Percentiles rank a stretch among this genome's conserved stretches.
These are phyloP conservation scores for Musa troglodytarum DNA, from an alignment of 176 grass and related monocot species.

Conservation along the genomic window DNA sequence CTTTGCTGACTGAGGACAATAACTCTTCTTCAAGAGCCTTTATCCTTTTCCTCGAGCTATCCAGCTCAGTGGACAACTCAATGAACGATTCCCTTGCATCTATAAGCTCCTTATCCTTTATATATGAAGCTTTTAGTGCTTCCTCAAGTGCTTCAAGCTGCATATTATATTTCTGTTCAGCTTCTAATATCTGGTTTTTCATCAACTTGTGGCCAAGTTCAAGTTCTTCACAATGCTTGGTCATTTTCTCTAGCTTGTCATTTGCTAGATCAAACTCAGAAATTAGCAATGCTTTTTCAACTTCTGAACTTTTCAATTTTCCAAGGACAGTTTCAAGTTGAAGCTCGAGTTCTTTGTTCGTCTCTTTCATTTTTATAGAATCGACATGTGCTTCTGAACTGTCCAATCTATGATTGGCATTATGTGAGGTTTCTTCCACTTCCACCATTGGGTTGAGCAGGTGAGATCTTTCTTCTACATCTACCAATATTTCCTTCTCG, in stretches of 20 bases:
- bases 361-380: constrained; percentile 26
- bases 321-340: constrained; percentile 25
- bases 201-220: constrained; percentile 56
- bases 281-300: constrained; percentile 21
- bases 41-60: constrained; percentile 52
- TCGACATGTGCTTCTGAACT: constrained; percentile 13
- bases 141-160: constrained; percentile 50
- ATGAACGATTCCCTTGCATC: constrained; percentile 42
- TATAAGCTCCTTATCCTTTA: constrained; percentile 55
- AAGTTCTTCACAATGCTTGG: constrained; percentile 56
- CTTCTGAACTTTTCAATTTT: constrained; percentile 25
- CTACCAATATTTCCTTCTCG: constrained; percentile 41
- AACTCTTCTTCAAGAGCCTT: constrained; percentile 51
- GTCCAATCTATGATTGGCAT: neutral
- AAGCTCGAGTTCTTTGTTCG: constrained; percentile 16
- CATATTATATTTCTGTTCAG: constrained; percentile 56
- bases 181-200: constrained; percentile 49
- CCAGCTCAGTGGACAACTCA: constrained; percentile 43
- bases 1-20: constrained; percentile 34
- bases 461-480: constrained; percentile 38
- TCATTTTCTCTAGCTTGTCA: constrained; percentile 41
- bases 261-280: constrained; percentile 21
- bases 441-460: constrained; percentile 23
- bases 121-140: constrained; percentile 39
- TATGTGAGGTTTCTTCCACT: constrained; percentile 9